These are phyloP conservation scores for Russula abietina DNA, from an alignment of 768 basidiomycete genomes.

Conservation along the genomic window DNA sequence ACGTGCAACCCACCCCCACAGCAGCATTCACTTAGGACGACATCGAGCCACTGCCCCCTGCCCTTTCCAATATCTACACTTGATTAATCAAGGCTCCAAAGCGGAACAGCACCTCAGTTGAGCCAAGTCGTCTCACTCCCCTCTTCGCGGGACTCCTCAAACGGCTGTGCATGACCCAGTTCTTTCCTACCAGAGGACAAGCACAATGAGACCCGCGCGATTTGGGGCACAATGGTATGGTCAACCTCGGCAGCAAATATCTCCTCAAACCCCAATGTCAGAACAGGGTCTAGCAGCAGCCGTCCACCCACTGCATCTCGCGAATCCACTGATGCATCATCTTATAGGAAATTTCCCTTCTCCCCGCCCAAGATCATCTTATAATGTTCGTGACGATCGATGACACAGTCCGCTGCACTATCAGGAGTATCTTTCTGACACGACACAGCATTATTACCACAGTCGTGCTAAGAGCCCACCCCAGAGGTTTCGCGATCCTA, in stretches of 20 bases:
- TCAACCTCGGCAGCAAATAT: slow-evolving; percentile 20
- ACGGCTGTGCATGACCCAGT: too few relatives aligned
- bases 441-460: slow-evolving; percentile 7
- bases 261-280: slow-evolving; percentile 33
- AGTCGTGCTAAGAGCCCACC: slow-evolving; percentile 21
- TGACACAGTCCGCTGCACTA: slow-evolving; percentile 15
- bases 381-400: neutral
- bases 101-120: too few relatives aligned
- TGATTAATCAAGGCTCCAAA: too few relatives aligned
- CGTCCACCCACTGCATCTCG: slow-evolving; percentile 51
- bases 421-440: slow-evolving; percentile 12
- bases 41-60: too few relatives aligned
- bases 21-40: too few relatives aligned
- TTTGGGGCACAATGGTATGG: too few relatives aligned
- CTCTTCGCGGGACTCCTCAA: too few relatives aligned
- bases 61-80: too few relatives aligned
- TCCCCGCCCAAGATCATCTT: slow-evolving; percentile 16
- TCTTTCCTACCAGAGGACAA: too few relatives aligned
- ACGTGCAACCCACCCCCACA: too few relatives aligned
- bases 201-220: too few relatives aligned
- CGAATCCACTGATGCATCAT: slow-evolving; percentile 29
- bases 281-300: slow-evolving; percentile 44
- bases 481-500: slow-evolving; percentile 6
- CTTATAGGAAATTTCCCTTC: slow-evolving; percentile 26
- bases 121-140: too few relatives aligned